Base-by-base conservation (phyloP, 2,329 filamentous ascomycete genomes). In the Penicillium sp. region DNA sequence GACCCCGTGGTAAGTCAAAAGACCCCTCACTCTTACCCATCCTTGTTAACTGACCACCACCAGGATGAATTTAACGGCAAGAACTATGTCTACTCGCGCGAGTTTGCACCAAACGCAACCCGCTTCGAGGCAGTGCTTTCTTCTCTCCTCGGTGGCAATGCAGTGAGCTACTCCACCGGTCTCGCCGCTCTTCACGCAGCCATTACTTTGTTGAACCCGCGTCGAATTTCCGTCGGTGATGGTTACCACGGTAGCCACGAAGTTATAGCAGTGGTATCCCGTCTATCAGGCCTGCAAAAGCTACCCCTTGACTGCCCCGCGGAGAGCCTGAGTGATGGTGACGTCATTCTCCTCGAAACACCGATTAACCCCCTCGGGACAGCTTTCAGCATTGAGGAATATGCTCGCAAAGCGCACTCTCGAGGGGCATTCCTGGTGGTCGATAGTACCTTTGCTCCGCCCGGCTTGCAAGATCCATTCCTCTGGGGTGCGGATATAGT, bases 181-280 rank as follows among this genome's bases (percentile, higher is more conserved):
- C 83, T 97, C 14, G 83, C 90, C 5, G 89, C 92, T 24, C 92
- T 97, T 76, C 90, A 97, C 73, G 92, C 90, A 14, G 79, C 95
- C 54, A 80, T 97, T 3, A 86, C 92, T 11, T 86, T 86, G 64
- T 75, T 96, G 4, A 92, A 95, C 71, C 94, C 94, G 1, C 85
- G 85, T 61, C 86, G 88, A 52, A 84, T 97, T 50, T 88, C 90
- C 57, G 90, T 97, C 56, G 86, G 87, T 31, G 85, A 82, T 6
- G 92, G 92, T 34, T 97, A 97, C 75, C 93, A 97, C 75, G 94
- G 94, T 58, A 95, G 90, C 74, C 91, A 96, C 71, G 91, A 90
- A 59, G 89, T 96, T n/a, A 83, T 97, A 63, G 72, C 59, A 3
- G 65, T 97, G 34, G 79, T 95, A 56, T 75, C 82, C 46, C 89